Conservation (phyloP, 2,329 filamentous ascomycete genomes). For the Corniculantispora saksenae region DNA sequence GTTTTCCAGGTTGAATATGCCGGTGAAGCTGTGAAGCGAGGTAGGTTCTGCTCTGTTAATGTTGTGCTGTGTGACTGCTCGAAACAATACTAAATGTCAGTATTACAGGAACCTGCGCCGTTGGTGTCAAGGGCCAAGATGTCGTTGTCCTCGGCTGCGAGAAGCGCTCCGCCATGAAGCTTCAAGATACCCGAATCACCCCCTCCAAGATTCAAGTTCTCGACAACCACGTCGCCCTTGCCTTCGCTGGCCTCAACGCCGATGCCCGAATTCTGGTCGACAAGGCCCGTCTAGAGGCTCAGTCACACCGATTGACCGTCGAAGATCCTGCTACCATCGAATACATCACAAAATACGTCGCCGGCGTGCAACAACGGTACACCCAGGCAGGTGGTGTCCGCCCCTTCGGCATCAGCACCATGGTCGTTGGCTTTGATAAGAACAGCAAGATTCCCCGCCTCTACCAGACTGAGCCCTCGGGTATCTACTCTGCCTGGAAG, state of each 20-base stretch:
- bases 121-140: constrained; percentile 92
- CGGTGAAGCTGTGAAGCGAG: constrained; percentile 97
- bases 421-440: constrained; percentile 98
- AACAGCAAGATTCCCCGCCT: constrained; percentile 84
- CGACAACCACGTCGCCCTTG: constrained; percentile 93
- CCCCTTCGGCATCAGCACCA: constrained; percentile 97
- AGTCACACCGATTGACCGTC: constrained; percentile 94
- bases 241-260: constrained; percentile 95
- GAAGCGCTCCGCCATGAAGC: constrained; percentile 98
- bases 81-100: constrained; percentile 23
- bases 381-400: constrained; percentile 97
- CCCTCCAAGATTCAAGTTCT: constrained; percentile 97
- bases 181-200: constrained; percentile 98
- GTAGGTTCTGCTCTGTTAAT: constrained; percentile 49
- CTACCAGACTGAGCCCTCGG: constrained; percentile 98
- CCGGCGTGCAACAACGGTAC: constrained; percentile 97
- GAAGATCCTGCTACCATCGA: constrained; percentile 97
- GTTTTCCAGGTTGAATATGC: constrained; percentile 99
- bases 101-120: constrained; percentile 83
- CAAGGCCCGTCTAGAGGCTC: constrained; percentile 95
- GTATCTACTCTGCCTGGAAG: constrained; percentile 99
- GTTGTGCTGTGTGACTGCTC: not conserved
- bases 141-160: constrained; percentile 97
- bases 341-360: constrained; percentile 99
- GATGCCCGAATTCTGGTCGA: constrained; percentile 97